Evolutionary conservation across 2,329 filamentous ascomycete species (phyloP), one percentile per base, ranked within the genome.

Genomic region (Cladorrhinum sp.): DNA sequence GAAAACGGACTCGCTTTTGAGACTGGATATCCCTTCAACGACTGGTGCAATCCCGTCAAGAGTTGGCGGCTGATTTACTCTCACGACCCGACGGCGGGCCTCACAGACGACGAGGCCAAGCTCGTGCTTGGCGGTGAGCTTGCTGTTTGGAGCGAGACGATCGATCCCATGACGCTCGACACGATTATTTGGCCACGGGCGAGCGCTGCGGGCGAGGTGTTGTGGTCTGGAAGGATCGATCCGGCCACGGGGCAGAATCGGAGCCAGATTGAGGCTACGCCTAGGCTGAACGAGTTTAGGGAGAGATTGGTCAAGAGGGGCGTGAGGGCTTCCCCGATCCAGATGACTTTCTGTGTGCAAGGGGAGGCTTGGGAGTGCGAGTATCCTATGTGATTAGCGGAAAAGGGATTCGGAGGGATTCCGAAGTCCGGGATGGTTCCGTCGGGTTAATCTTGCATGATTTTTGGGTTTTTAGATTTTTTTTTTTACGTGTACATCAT

Each of bases 51-150:
- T 0, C 92, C 92, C 1, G 80, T 81, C 70, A 92, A 96, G 78
- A 90, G 84, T 76, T 96, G 92, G 92, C 84, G 86, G 6, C 79
- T 91, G 26, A 82, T 94, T 61, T 96, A 96, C 79, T 84, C 86
- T 20, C 90, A 94, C 73, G 88, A 96, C 71, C 92, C 92, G 0
- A 77, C 86, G 2, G 80, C 77, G 2, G 84, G 84, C 51, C 79
- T 96, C 3, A 82, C 87, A 0, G 75, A 74, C 9, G 80, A 86
- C 24, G 74, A 85, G 49, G 83, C 85, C 24, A 80, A 87, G 70
- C 82, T 91, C 12, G 87, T 96, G 2, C 73, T 95, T 8, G 92
- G 92, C 50, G 92, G 91, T 24, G 92, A 96, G 76, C 85, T 88
- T 16, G 89, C 90, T 59, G 83, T 92, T 61, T 96, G 91, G 91